Conservation (phyloP, 2,329 filamentous ascomycete species). For the Fusarium liriodendri region DNA sequence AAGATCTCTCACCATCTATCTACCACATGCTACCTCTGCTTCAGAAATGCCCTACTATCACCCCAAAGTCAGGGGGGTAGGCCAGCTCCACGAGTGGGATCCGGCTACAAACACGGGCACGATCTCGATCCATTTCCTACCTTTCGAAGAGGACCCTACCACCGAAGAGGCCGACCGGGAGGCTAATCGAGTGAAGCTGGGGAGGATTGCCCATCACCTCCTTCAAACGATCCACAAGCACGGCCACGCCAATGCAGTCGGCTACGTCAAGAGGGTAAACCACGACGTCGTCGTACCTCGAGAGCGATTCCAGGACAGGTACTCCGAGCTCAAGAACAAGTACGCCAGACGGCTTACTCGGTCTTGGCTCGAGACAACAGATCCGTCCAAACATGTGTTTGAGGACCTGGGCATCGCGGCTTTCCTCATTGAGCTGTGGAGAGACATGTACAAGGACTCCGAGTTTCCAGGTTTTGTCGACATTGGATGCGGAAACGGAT, state of each 20-base stretch:
- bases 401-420: conserved; percentile 92
- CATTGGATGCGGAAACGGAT: conserved; percentile 93
- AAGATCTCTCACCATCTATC: conserved; percentile 72
- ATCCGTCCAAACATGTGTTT: conserved; percentile 92
- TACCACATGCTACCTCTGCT: conserved; percentile 74
- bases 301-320: conserved; percentile 82
- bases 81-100: conserved; percentile 78
- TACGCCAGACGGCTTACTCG: conserved; percentile 79
- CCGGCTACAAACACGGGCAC: conserved; percentile 54
- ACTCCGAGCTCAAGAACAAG: conserved; percentile 80
- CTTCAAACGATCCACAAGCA: conserved; percentile 79
- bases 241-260: conserved; percentile 70
- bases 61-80: conserved; percentile 78
- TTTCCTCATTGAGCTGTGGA: conserved; percentile 93
- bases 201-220: conserved; percentile 76
- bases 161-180: conserved; percentile 32
- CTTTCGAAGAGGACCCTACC: conserved; percentile 50
- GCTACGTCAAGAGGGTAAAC: conserved; percentile 84
- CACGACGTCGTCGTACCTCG: conserved; percentile 87
- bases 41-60: conserved; percentile 88
- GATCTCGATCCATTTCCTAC: conserved; percentile 71
- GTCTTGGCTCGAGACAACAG: conserved; percentile 88
- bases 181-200: conserved; percentile 59
- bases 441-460: conserved; percentile 75
- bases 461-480: conserved; percentile 91